Evolutionary conservation across 1,139 yeast species (phyloP).

Genomic region (Cylindricascospora bacillispora): DNA sequence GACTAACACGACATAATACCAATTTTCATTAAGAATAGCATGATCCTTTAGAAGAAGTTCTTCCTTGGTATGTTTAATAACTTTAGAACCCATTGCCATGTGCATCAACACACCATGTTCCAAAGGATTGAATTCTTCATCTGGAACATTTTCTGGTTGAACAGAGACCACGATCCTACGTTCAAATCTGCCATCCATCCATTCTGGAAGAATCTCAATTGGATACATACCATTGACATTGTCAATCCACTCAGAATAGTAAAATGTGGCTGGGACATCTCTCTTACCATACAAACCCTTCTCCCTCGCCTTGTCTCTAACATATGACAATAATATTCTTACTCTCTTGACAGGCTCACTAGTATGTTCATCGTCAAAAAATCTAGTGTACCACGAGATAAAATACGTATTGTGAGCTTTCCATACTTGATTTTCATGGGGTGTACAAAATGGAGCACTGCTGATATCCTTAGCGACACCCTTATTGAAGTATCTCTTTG

Average conservation of each 20-base stretch:
- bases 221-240: slow-evolving; percentile 56
- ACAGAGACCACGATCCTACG: slow-evolving; percentile 44
- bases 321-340: slow-evolving; percentile 52
- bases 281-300: slow-evolving; percentile 43
- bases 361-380: slow-evolving; percentile 33
- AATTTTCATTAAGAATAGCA: slow-evolving; percentile 49
- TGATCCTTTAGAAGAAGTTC: slow-evolving; percentile 42
- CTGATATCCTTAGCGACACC: slow-evolving; percentile 43
- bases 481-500: slow-evolving; percentile 54
- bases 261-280: slow-evolving; percentile 42
- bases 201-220: slow-evolving; percentile 43
- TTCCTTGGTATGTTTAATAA: slow-evolving; percentile 43
- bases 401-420: slow-evolving; percentile 54
- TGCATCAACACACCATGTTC: slow-evolving; percentile 43
- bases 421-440: slow-evolving; percentile 46
- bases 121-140: slow-evolving; percentile 50
- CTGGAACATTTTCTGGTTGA: slow-evolving; percentile 56
- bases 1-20: slow-evolving; percentile 53
- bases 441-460: slow-evolving; percentile 76
- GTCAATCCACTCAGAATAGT: slow-evolving; percentile 55
- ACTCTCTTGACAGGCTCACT: slow-evolving; percentile 40
- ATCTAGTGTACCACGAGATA: slow-evolving; percentile 64
- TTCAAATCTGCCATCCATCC: slow-evolving; percentile 43
- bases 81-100: slow-evolving; percentile 45
- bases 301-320: slow-evolving; percentile 41